These are phyloP conservation scores for Rickenella mellea DNA, from an alignment of 768 basidiomycete genomes.

Conservation along the genomic window DNA sequence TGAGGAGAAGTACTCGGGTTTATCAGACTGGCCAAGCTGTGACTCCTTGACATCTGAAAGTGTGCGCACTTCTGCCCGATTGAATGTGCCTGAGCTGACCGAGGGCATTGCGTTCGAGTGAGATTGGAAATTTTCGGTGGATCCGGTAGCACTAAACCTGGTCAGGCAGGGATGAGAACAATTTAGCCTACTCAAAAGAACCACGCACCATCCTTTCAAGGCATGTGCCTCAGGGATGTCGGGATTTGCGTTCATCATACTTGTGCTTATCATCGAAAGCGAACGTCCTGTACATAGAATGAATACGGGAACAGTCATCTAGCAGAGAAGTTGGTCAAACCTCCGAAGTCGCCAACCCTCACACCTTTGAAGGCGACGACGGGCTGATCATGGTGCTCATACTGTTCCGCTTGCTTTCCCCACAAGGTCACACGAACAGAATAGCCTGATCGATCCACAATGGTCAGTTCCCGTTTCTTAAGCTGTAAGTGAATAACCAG, in stretches of 20 bases:
- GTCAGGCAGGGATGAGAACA: conserved; percentile 17
- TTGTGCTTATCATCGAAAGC: conserved; percentile 74
- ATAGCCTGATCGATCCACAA: conserved; percentile 78
- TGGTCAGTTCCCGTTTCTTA: conserved; percentile 77
- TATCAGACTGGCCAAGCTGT: conserved; percentile 67
- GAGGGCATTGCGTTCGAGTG: conserved; percentile 39
- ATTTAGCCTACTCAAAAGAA: conserved; percentile 15
- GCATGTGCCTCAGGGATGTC: conserved; percentile 84
- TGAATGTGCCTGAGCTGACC: conserved; percentile 40
- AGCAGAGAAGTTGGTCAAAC: conserved; percentile 24
- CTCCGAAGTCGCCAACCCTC: conserved; percentile 87
- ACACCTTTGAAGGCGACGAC: conserved; percentile 92
- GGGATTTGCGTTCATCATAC: conserved; percentile 78
- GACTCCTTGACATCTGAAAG: conserved; percentile 72
- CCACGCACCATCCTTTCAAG: conserved; percentile 91
- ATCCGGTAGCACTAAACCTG: conserved; percentile 71
- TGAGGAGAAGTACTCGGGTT: conserved; percentile 68
- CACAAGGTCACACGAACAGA: conserved; percentile 84
- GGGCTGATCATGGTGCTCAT: conserved; percentile 43
- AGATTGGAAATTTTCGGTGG: conserved; percentile 56
- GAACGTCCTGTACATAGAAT: conserved; percentile 48
- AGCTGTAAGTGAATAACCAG: conserved; percentile 36
- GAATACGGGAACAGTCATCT: conserved; percentile 6
- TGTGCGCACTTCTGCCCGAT: conserved; percentile 63
- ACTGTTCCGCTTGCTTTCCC: conserved; percentile 91